Evolutionary conservation across 257 asterid genomes (phyloP), one percentile per base, ranked within the genome.

Genomic region (Salvia hispanica): DNA sequence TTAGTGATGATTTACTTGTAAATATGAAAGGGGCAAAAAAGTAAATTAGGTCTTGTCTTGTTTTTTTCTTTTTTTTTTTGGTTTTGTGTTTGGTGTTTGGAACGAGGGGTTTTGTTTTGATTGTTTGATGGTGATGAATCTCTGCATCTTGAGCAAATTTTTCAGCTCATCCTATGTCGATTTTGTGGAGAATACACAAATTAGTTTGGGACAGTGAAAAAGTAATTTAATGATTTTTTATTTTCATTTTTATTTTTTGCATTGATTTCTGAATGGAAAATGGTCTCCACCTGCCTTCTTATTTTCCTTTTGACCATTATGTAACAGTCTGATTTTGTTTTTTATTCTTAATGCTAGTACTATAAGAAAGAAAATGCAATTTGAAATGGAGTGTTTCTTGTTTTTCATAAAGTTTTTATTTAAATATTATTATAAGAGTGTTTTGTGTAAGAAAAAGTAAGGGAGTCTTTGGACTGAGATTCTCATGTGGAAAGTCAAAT

Each of bases 161-260:
- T 78, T 63, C 31, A 58, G 86, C 82, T 76, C 76, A 58, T 43
- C 57, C 34, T 59, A 40, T 79, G 73, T 80, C 66, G 70, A 71
- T 76, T 76, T 66, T 75, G 79, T 61, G 80, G 77, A 39, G 43
- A 5, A 39, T 5, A 39, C 72, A 66, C 14, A 46, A 54, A 25
- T 25, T 59, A 31, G 55, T 61, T 8, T 39, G 7, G 7, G 40
- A 36, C 45, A 42, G 57, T 47, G 62, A 58, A 45, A 9, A 42
- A 69, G 45, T 34, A 3, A 58, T 37, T 59, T 7, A 25, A 25
- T 25, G 21, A 39, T 59, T n/a, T n/a, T n/a, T n/a, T n/a, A n/a
- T n/a, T n/a, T n/a, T n/a, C n/a, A n/a, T n/a, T 28, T 33, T 28
- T 6, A 7, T 77, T 58, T 21, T 18, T 51, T 37, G 62, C 50